phyloP scores from a whole-genome alignment of 106 monocot genomes.

The Xerophyta viscosa region DNA sequence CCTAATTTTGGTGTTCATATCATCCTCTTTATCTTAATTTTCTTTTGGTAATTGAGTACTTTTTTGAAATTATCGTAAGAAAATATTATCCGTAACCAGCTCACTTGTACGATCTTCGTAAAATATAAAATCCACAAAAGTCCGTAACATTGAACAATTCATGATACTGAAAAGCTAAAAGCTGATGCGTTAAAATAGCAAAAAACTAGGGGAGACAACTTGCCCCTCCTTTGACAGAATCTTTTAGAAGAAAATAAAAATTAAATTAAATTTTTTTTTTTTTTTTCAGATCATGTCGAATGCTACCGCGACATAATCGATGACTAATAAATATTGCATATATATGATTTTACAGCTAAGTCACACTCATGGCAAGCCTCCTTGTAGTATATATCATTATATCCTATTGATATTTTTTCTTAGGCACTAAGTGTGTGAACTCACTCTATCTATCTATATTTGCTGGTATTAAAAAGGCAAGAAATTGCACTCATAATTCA shows the following conservation, averaged over 20 bases:
- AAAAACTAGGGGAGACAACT: not conserved
- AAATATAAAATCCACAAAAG: slow-evolving; percentile 8
- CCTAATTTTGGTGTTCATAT: no score
- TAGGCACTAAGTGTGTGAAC: slow-evolving; percentile 49
- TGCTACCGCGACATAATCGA: not conserved
- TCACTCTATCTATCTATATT: no score
- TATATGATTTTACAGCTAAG: not conserved
- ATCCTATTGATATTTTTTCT: slow-evolving; percentile 19
- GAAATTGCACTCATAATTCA: not conserved
- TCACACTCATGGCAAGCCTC: slow-evolving; percentile 48
- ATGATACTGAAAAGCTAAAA: not conserved
- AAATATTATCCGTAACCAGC: no score
- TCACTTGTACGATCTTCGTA: slow-evolving; percentile 1
- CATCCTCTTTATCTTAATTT: no score
- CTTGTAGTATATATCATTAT: slow-evolving; percentile 8
- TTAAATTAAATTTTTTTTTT: not conserved
- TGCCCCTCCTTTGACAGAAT: not conserved
- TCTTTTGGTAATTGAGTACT: no score
- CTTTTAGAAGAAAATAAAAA: not conserved
- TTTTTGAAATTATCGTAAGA: no score
- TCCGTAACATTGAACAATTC: not conserved
- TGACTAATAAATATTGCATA: no score
- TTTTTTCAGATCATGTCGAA: not conserved
- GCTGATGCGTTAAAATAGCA: slow-evolving; percentile 1
- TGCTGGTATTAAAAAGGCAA: not conserved